phyloP scores from a whole-genome alignment of 192 early-diverging fungal species.

The Oehlia diaphana region DNA sequence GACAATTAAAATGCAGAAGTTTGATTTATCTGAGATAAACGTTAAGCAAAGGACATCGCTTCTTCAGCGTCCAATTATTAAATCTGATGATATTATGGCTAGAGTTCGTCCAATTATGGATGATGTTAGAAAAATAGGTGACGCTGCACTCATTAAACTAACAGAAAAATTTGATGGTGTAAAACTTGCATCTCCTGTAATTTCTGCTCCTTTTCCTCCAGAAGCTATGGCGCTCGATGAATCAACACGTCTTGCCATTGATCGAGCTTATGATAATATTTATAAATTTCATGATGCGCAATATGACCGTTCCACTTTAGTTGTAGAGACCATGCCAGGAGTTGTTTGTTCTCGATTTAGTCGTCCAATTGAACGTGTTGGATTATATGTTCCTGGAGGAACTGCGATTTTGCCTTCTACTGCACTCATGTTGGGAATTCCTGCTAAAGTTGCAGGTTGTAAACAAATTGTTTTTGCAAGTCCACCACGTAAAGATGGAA shows the following conservation, averaged over 20 bases:
- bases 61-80: constrained; percentile 88
- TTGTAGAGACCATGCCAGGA: constrained; percentile 98
- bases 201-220: constrained; percentile 82
- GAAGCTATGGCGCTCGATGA: constrained; percentile 58
- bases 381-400: constrained; percentile 97
- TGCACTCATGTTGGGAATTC: constrained; percentile 95
- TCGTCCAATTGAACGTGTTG: constrained; percentile 94
- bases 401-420: constrained; percentile 95
- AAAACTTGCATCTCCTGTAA: constrained; percentile 64
- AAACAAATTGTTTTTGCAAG: constrained; percentile 93
- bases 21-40: constrained; percentile 55
- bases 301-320: constrained; percentile 62
- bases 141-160: constrained; percentile 78
- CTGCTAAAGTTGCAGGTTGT: constrained; percentile 96
- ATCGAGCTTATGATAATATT: constrained; percentile 94
- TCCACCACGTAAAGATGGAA: constrained; percentile 90
- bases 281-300: constrained; percentile 93
- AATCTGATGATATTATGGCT: constrained; percentile 83
- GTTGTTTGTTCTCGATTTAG: constrained; percentile 92
- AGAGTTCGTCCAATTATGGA: constrained; percentile 91
- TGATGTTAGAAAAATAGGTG: constrained; percentile 79
- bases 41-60: constrained; percentile 57
- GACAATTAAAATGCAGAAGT: constrained; percentile 75
- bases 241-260: constrained; percentile 79
- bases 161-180: constrained; percentile 93